Base-by-base conservation (phyloP, 345 rosid genomes). In the Atalantia buxifolia region DNA sequence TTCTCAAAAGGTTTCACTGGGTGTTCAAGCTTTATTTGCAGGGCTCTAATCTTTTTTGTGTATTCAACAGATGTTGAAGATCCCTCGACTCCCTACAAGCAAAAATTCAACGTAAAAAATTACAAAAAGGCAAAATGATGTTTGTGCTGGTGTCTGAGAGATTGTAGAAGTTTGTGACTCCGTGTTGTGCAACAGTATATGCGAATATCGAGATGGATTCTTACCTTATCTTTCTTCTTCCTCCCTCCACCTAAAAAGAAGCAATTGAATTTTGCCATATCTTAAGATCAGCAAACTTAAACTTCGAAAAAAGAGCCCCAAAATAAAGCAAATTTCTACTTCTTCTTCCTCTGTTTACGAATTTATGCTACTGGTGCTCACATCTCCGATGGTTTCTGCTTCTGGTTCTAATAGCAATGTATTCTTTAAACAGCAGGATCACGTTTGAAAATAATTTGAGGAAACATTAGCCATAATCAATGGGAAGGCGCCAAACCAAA, bases 401-500 rank as follows among this genome's bases (percentile, higher is more conserved):
- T n/a, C 1, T 69, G 69, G 3, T 13, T 45, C 24, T 5, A 72
- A 53, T 53, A 33, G 56, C 65, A 66, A 62, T 30, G 60, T 16
- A 62, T 57, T 80, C 22, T 33, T 45, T 30, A 59, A 66, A 66
- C 60, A 69, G 35, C 42, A 67, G 69, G 75, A 63, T 79, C 75
- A 80, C 80, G 77, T 82, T 35, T 28, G 60, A 56, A 67, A 78
- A 30, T 53, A 30, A 9, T 24, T 18, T 38, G 74, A 71, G 82
- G 42, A 65, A 73, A 75, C 42, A 76, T 93, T 88, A 93, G 84
- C 92, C 98, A 81, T 93, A 89, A 84, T 92, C 98, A 72, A 91
- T 77, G 3, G 97, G 98, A 78, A 92, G 97, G 48, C 86, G 78
- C 83, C 88, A 83, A 48, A 89, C 81, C 86, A 84, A 74, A 53